A percentile compares a stretch with the other conserved stretches of the same genome.
Evolutionary conservation across 139 green algal species (phyloP).

Genomic region (Closterium sp.): DNA sequence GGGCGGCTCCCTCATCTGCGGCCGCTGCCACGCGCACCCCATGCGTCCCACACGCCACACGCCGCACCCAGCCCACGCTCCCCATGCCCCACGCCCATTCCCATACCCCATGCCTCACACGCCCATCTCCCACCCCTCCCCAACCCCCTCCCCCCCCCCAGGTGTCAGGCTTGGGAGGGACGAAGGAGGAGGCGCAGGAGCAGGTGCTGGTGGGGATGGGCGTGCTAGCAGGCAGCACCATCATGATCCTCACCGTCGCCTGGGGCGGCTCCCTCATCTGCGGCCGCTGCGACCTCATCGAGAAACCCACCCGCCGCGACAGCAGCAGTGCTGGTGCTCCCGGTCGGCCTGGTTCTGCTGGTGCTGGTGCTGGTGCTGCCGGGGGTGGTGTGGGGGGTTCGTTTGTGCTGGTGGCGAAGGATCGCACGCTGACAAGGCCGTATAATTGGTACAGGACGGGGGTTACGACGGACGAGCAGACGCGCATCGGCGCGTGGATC

Average conservation of each 20-base stretch:
- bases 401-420: background rate
- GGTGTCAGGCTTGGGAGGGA: constrained; percentile 46
- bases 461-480: constrained; percentile 56
- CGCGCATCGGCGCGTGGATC: constrained; percentile 54
- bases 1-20: constrained; percentile 40
- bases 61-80: too few species aligned
- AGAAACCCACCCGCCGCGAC: background rate
- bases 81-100: too few species aligned
- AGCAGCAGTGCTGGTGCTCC: background rate
- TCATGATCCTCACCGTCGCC: constrained; percentile 67
- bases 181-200: constrained; percentile 38
- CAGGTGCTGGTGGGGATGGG: constrained; percentile 59
- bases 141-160: background rate
- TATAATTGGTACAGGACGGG: constrained; percentile 31
- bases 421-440: constrained; percentile 51
- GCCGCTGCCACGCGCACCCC: too few species aligned
- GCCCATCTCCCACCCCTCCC: too few species aligned
- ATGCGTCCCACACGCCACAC: too few species aligned
- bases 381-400: too few species aligned
- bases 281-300: constrained; percentile 19
- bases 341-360: too few species aligned
- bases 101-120: too few species aligned
- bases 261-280: constrained; percentile 54
- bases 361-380: background rate
- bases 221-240: constrained; percentile 62